Conservation (phyloP, 345 rosid genomes). For the Hibiscus trionum region DNA sequence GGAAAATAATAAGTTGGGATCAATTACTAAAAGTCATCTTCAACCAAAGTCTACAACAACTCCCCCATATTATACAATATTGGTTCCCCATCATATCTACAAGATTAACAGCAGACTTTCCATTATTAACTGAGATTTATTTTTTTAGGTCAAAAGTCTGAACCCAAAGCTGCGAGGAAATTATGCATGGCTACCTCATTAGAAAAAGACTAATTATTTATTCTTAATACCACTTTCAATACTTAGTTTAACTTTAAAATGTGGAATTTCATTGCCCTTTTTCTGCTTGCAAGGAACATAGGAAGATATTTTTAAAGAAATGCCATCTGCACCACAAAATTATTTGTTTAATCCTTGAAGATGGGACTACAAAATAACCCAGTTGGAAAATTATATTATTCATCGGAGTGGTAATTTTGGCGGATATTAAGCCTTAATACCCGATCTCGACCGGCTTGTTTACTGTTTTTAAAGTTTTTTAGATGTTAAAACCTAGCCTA, state of each 20-base stretch:
- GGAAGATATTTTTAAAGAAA: neutral
- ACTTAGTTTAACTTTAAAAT: neutral
- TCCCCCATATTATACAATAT: neutral
- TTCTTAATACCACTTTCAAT: neutral
- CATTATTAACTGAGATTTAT: neutral
- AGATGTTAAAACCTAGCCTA: conserved; percentile 3
- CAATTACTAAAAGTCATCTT: neutral
- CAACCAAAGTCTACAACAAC: conserved; percentile 9
- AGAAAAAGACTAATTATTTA: neutral
- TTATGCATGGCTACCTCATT: neutral
- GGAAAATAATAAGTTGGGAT: neutral
- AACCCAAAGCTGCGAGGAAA: neutral
- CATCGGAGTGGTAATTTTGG: conserved; percentile 25
- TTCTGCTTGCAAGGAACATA: neutral
- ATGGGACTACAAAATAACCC: neutral
- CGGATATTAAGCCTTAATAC: conserved; percentile 32
- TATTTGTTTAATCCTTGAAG: neutral
- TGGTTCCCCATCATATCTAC: neutral
- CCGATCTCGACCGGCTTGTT: conserved; percentile 34
- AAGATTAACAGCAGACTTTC: neutral
- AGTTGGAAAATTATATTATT: conserved; percentile 12
- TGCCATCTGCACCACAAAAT: neutral
- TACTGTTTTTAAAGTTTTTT: neutral
- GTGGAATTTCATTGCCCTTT: neutral
- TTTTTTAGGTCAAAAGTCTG: neutral